Evolutionary conservation across 768 basidiomycete species (phyloP), one percentile per base, ranked within the genome.

Genomic region (Piloderma croceum): DNA sequence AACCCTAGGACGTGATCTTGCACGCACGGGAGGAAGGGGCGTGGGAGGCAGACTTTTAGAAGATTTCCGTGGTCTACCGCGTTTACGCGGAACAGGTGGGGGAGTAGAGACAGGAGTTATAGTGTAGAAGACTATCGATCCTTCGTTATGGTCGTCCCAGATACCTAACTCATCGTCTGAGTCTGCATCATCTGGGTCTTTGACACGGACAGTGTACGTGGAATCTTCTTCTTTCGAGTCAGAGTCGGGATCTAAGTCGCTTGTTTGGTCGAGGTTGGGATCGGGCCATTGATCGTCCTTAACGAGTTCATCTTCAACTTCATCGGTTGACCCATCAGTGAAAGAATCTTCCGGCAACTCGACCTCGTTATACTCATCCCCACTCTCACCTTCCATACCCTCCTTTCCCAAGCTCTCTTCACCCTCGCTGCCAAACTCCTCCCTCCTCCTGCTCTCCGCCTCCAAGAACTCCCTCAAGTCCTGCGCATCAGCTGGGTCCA

Each of bases 381-480:
- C 52, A 15, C 27, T 29, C 27, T 29, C 10, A 9, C 9, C 27
- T 29, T 29, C 27, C 27, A 24, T 37, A n/a, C 39, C 20, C 12
- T 47, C 47, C 10, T 38, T 48, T 12, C 48, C 50, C 6, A 50
- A 49, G 13, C 55, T 64, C 7, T 64, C 69, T 20, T 74, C 74
- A 1, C 68, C 65, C 23, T 70, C 69, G 20, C 64, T 65, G 1
- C 76, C 76, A 44, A 61, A 71, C 37, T 68, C 39, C 41, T 72
- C 75, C 50, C 65, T 74, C 36, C 77, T 65, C 46, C 49, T 59
- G 50, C 55, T 61, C 54, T 88, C 86, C 1, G 77, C 79, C 42
- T 80, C 75, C 52, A 87, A 45, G 40, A 88, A 89, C 20, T 79
- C 78, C 36, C 60, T 61, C 36, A 88, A 64, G 52, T 84, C 83